Evolutionary conservation across 805 yeast species (phyloP).

Genomic region (Naumovozyma dairenensis): DNA sequence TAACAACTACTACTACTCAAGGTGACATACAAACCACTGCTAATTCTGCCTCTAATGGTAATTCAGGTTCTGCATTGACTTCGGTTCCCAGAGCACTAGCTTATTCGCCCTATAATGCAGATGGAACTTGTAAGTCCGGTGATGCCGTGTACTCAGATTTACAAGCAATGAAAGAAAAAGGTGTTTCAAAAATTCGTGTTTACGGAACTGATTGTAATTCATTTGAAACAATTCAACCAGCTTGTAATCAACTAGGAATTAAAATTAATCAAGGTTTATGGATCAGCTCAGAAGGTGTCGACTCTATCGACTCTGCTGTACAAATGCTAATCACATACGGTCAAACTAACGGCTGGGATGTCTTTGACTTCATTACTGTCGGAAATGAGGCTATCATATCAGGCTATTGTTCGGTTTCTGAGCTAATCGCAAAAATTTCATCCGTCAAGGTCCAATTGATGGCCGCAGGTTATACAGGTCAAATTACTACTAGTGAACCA

Average conservation of each 20-base stretch:
- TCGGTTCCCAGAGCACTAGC: constrained; percentile 51
- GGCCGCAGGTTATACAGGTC: constrained; percentile 68
- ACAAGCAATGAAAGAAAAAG: constrained; percentile 43
- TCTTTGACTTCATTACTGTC: constrained; percentile 67
- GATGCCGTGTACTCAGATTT: constrained; percentile 51
- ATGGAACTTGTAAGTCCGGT: constrained; percentile 56
- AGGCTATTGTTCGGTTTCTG: constrained; percentile 48
- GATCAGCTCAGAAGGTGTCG: constrained; percentile 56
- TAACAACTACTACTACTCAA: constrained; percentile 3
- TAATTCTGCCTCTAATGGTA: constrained; percentile 5
- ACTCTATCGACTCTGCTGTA: constrained; percentile 57
- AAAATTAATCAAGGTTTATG: constrained; percentile 81
- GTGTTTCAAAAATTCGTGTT: constrained; percentile 58
- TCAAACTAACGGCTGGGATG: constrained; percentile 52
- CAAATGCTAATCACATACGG: constrained; percentile 42
- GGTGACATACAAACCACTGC: too few relatives aligned
- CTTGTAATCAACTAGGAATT: constrained; percentile 48
- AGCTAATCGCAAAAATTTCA: constrained; percentile 55
- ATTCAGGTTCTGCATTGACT: constrained; percentile 14
- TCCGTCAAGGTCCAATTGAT: constrained; percentile 49
- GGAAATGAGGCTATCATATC: constrained; percentile 82
- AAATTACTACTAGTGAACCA: constrained; percentile 79
- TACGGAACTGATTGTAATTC: constrained; percentile 85
- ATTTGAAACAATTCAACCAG: constrained; percentile 54
- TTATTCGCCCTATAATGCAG: constrained; percentile 69